Evolutionary conservation across 2,329 filamentous ascomycete species (phyloP).

Genomic region (Monilinia aucupariae): DNA sequence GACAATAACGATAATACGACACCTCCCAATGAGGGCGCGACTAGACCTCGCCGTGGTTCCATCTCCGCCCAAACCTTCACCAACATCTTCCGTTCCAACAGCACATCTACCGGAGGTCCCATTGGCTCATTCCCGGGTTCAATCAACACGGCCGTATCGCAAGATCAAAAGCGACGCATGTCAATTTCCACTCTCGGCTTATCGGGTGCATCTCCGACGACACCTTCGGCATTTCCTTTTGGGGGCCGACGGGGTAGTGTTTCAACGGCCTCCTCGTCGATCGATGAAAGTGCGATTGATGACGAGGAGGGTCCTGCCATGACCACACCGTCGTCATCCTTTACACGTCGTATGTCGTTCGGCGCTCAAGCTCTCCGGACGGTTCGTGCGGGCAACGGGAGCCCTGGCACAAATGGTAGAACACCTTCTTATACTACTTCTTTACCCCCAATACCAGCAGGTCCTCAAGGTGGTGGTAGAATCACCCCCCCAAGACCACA

Average conservation of each 20-base stretch:
- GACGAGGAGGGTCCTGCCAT: conserved; percentile 52
- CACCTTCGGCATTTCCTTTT: conserved; percentile 46
- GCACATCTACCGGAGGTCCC: conserved; percentile 39
- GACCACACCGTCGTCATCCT: conserved; percentile 65
- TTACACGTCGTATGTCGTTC: conserved; percentile 82
- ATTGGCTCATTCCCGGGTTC: conserved; percentile 44
- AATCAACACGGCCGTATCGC: conserved; percentile 45
- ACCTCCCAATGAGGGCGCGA: conserved; percentile 38
- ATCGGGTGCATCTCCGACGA: conserved; percentile 64
- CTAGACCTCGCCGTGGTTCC: conserved; percentile 43
- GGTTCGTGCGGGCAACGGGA: conserved; percentile 35
- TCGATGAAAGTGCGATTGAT: conserved; percentile 69
- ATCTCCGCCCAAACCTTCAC: conserved; percentile 39
- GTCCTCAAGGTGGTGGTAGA: conserved; percentile 25
- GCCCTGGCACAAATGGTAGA: conserved; percentile 33
- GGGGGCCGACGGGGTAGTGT: conserved; percentile 60
- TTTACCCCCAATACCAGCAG: conserved; percentile 31
- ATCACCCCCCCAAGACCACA: conserved; percentile 28
- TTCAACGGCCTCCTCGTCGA: conserved; percentile 60
- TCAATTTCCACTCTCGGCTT: conserved; percentile 70
- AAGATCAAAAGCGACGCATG: conserved; percentile 56
- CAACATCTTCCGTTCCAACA: conserved; percentile 51
- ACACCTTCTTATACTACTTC: conserved; percentile 31
- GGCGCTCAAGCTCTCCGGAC: conserved; percentile 61
- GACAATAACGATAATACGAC: conserved; percentile 38